These are phyloP conservation scores for Vitis hybrid DNA, from an alignment of 177 flowering plant species.

Conservation along the genomic window DNA sequence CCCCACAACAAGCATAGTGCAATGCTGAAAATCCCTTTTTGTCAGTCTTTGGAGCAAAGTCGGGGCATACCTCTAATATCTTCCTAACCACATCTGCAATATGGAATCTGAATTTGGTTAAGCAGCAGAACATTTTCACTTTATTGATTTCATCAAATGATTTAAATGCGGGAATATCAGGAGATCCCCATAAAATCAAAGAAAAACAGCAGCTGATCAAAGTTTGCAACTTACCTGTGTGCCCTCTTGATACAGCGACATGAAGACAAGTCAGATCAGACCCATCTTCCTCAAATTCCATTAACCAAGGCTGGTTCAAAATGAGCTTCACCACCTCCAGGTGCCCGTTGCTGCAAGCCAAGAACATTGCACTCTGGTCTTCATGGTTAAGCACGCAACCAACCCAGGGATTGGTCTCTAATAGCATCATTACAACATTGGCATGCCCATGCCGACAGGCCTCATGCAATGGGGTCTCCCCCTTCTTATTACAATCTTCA, in stretches of 20 bases:
- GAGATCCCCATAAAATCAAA: too few relatives aligned
- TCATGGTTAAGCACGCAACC: not conserved
- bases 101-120: not conserved
- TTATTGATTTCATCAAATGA: too few relatives aligned
- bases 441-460: conserved; percentile 5
- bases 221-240: conserved; percentile 1
- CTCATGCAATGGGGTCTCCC: conserved; percentile 10
- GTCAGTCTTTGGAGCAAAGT: conserved; percentile 6
- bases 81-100: not conserved
- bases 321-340: conserved; percentile 6
- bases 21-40: conserved; percentile 9
- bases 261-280: not conserved
- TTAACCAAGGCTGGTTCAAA: not conserved
- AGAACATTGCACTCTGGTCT: not conserved
- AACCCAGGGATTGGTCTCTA: not conserved
- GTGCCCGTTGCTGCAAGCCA: conserved; percentile 7
- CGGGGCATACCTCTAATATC: not conserved
- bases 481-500: not conserved
- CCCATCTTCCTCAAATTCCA: conserved; percentile 6
- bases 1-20: conserved; percentile 15
- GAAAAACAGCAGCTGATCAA: too few relatives aligned
- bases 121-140: too few relatives aligned
- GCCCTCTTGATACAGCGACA: not conserved
- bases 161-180: too few relatives aligned
- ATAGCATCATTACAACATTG: not conserved